These are phyloP conservation scores for Leishmania amazonensis DNA, from an alignment of 208 protist genomes.

Conservation along the genomic window DNA sequence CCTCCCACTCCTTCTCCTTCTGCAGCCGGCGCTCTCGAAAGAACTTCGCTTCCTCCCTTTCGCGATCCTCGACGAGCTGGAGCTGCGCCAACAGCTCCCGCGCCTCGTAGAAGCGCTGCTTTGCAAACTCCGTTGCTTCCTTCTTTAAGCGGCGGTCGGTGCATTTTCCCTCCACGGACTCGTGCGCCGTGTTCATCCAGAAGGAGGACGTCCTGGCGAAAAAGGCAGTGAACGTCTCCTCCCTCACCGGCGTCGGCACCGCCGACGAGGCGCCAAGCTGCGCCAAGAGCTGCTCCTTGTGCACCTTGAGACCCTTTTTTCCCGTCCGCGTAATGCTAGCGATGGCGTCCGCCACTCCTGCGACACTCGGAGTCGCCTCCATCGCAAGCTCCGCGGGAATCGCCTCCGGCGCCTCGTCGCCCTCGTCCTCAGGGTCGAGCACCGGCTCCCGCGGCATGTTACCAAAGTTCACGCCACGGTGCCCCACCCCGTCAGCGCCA, in stretches of 20 bases:
- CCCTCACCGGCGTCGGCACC: conserved; percentile 68
- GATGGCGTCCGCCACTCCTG: conserved; percentile 32
- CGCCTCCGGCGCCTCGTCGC: conserved; percentile 66
- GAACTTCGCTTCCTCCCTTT: conserved; percentile 75
- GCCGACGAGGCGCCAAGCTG: conserved; percentile 65
- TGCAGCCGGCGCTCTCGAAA: conserved; percentile 70
- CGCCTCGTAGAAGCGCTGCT: conserved; percentile 68
- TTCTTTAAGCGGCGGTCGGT: conserved; percentile 27
- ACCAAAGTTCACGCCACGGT: conserved; percentile 19
- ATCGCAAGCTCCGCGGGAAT: conserved; percentile 76
- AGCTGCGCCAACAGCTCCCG: conserved; percentile 76
- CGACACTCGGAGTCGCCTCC: conserved; percentile 52
- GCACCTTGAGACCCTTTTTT: conserved; percentile 86
- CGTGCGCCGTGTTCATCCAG: conserved; percentile 68
- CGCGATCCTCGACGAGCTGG: conserved; percentile 79
- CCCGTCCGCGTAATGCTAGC: conserved; percentile 61
- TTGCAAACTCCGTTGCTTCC: conserved; percentile 57
- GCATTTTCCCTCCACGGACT: conserved; percentile 44
- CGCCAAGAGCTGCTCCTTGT: conserved; percentile 86
- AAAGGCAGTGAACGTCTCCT: conserved; percentile 64
- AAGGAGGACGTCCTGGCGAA: conserved; percentile 64
- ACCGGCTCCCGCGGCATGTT: conserved; percentile 23
- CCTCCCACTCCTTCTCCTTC: conserved; percentile 84
- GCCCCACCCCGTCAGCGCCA: not conserved
- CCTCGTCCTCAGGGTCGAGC: conserved; percentile 53